Base-by-base conservation (phyloP, 371 early-diverging fungal genomes). In the Mortierella sp. region DNA sequence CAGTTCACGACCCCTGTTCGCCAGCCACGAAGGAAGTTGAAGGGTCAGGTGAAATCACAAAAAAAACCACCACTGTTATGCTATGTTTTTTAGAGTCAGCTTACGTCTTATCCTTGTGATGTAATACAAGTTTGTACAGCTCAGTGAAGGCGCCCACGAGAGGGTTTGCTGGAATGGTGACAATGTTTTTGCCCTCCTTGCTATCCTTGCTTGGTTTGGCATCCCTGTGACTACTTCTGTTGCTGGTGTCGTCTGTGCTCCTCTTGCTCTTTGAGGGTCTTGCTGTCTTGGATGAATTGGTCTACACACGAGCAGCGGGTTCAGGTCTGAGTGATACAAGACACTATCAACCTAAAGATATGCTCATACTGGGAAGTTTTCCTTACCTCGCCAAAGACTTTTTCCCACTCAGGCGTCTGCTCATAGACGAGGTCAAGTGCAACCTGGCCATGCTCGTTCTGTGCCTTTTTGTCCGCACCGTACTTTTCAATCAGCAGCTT, bases 351-450 rank as follows among this genome's bases (percentile, higher is more conserved):
- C 8, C 27, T 37, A 32, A 12, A 9, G n/a, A 21, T 7, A 43
- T 31, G 31, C 0, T 27, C 12, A 8, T 52, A 15, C 24, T 37
- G 49, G 6, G 28, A 11, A 5, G 12, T 14, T 3, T 4, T 26
- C 17, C 44, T 32, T 67, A 70, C 72, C 49, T 63, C 66, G 3
- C 50, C 61, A 50, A 86, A 81, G 39, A 86, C 34, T 19, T 59
- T 67, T 17, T 66, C 31, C 94, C 93, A 93, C 28, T 81, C 70
- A 23, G 87, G 86, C 4, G 85, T 81, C 30, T 81, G 81, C 56
- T 91, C 87, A 4, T 88, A 82, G 0, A 90, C 88, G 14, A 95
- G 76, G 50, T 94, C 93, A 58, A 86, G 78, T 2, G 94, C 88
- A 0, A 85, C 84, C 72, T 94, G 93, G 2, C 91, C 92, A 50